Conservation (phyloP, 352 stramenopile genomes). For the Blastocystis sp. region DNA sequence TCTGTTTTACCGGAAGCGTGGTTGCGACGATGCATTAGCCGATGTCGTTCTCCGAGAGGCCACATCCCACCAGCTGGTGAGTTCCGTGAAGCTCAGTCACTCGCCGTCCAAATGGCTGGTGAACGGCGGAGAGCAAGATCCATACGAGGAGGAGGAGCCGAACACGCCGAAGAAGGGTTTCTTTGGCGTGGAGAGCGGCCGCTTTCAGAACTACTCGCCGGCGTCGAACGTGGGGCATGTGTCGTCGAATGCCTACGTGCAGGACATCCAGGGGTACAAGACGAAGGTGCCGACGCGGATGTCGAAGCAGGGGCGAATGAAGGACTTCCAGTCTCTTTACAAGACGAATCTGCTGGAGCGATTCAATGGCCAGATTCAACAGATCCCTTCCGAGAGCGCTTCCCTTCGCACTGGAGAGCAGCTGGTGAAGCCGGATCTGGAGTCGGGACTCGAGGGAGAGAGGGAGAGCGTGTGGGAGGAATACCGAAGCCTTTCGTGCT, state of each 20-base stretch:
- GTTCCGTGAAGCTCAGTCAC: neutral
- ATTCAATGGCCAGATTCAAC: neutral
- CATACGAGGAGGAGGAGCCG: neutral
- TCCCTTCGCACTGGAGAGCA: neutral
- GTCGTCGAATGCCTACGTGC: neutral
- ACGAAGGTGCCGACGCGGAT: neutral
- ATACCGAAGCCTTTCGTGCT: neutral
- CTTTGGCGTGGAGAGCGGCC: neutral
- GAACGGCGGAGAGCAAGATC: neutral
- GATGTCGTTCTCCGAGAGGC: neutral
- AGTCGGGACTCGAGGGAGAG: neutral
- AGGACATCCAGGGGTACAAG: slow-evolving; percentile 61
- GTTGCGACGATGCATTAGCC: slow-evolving; percentile 7
- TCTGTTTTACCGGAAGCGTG: slow-evolving; percentile 45
- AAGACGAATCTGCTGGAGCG: neutral
- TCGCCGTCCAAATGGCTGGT: neutral
- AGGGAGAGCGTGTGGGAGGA: neutral
- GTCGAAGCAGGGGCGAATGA: slow-evolving; percentile 20
- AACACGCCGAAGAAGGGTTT: neutral
- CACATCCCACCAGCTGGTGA: neutral
- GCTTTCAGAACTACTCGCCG: neutral
- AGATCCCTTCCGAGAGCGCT: neutral
- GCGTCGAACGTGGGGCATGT: neutral
- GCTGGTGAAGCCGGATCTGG: neutral
- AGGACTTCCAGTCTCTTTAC: neutral